Conservation (phyloP, 352 stramenopile species). For the Phytophthora europaea region DNA sequence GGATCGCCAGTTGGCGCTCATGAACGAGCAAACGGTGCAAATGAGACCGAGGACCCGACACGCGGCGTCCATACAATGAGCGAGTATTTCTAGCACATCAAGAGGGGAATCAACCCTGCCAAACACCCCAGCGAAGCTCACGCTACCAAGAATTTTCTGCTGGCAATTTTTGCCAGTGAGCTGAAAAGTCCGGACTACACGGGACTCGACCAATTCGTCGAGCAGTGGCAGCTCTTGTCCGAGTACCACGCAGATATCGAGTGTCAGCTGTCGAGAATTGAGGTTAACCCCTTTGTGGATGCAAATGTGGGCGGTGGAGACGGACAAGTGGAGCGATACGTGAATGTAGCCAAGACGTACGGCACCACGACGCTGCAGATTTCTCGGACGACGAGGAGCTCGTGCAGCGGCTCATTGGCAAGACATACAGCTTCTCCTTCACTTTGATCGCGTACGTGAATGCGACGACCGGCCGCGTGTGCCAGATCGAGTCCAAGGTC, state of each 20-base stretch:
- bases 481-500: constrained; percentile 56
- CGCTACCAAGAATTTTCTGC: constrained; percentile 33
- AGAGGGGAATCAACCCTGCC: constrained; percentile 24
- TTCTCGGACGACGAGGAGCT: constrained; percentile 48
- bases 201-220: constrained; percentile 41
- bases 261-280: constrained; percentile 21
- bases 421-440: constrained; percentile 51
- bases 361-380: constrained; percentile 48
- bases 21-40: background rate
- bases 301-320: constrained; percentile 2
- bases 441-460: constrained; percentile 51
- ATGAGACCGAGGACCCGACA: constrained; percentile 36
- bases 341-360: constrained; percentile 39
- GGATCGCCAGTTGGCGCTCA: background rate
- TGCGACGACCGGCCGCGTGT: constrained; percentile 31
- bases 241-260: constrained; percentile 39
- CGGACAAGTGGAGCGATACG: constrained; percentile 13
- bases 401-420: constrained; percentile 55
- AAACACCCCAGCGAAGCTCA: constrained; percentile 5
- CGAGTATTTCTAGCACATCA: constrained; percentile 43
- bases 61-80: constrained; percentile 30
- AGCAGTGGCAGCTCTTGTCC: constrained; percentile 37
- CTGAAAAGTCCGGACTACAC: constrained; percentile 48
- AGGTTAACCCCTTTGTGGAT: constrained; percentile 14
- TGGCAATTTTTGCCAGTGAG: constrained; percentile 30